Conservation (phyloP, 2,329 filamentous ascomycete genomes). For the Trichoderma semiorbis region DNA sequence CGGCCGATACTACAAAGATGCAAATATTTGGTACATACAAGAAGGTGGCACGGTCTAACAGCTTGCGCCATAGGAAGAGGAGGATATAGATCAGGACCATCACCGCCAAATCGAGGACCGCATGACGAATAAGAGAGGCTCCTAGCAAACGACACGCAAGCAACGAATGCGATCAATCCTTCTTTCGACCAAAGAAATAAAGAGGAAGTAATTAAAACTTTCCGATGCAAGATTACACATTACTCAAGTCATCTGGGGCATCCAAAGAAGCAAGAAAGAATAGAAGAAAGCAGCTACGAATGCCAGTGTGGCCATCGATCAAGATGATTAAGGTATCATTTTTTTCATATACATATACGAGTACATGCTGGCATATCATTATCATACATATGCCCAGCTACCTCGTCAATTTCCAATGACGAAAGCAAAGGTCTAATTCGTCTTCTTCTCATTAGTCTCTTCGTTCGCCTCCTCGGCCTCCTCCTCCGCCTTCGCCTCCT, state of each 20-base stretch:
- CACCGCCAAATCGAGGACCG: neutral
- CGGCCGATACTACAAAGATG: neutral
- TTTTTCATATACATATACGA: neutral
- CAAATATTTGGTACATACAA: neutral
- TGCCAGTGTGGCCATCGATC: neutral
- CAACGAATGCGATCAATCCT: neutral
- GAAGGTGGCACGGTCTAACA: neutral
- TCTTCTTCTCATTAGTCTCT: slow-evolving; percentile 17
- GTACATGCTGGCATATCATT: neutral
- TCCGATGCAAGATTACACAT: neutral
- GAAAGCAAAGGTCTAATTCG: slow-evolving; percentile 15
- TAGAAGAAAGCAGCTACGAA: neutral
- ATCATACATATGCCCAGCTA: neutral
- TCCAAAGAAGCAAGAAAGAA: neutral
- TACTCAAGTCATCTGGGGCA: rapidly evolving
- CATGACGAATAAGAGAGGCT: neutral
- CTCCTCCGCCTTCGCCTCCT: slow-evolving; percentile 28
- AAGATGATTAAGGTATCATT: neutral
- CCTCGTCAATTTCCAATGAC: neutral
- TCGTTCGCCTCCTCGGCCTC: slow-evolving; percentile 29
- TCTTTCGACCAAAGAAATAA: neutral
- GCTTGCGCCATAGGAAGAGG: neutral
- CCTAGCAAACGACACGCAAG: neutral
- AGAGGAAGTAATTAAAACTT: neutral
- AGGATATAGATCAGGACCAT: slow-evolving; percentile 8